A percentile compares a stretch with the other conserved stretches of the same genome.
Evolutionary conservation across 2,329 filamentous ascomycete genomes (phyloP).

Genomic region (Magnaporthales sp.): DNA sequence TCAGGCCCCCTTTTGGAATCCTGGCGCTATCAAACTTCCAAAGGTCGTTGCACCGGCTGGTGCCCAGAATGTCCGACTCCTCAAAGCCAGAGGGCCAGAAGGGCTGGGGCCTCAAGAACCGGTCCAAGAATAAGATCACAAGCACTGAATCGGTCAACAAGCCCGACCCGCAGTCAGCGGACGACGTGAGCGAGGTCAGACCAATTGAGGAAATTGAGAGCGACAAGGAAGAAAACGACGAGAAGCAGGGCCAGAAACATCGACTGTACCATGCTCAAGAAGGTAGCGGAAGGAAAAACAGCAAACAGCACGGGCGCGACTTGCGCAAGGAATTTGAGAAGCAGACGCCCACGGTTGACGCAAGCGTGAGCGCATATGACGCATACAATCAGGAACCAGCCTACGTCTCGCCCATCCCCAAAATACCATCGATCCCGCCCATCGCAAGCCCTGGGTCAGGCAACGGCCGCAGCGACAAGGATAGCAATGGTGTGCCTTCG

Average conservation of each 20-base stretch:
- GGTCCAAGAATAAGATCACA: not conserved
- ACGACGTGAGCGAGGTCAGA: not conserved
- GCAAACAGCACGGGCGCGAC: not conserved
- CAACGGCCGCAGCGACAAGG: not conserved
- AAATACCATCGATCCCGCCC: conserved; percentile 22
- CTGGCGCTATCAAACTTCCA: conserved; percentile 6
- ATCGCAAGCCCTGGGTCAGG: not conserved
- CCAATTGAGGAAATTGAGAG: not conserved
- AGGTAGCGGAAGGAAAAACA: not conserved
- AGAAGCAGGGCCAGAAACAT: not conserved
- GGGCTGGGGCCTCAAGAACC: not conserved
- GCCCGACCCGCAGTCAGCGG: not conserved
- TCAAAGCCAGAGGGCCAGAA: not conserved
- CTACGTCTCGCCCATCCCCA: conserved; percentile 30
- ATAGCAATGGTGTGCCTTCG: conserved; percentile 12
- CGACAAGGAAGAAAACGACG: not conserved
- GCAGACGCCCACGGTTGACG: conserved; percentile 7
- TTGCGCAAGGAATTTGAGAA: conserved; percentile 6
- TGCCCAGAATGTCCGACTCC: conserved; percentile 6
- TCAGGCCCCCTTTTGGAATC: not conserved
- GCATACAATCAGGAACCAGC: conserved; percentile 15
- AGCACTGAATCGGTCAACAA: not conserved
- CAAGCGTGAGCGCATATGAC: conserved; percentile 9
- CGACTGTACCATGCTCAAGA: not conserved
- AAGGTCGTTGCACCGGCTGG: conserved; percentile 6